Evolutionary conservation across 2,329 filamentous ascomycete species (phyloP).

Genomic region (Graphilbum fragrans): DNA sequence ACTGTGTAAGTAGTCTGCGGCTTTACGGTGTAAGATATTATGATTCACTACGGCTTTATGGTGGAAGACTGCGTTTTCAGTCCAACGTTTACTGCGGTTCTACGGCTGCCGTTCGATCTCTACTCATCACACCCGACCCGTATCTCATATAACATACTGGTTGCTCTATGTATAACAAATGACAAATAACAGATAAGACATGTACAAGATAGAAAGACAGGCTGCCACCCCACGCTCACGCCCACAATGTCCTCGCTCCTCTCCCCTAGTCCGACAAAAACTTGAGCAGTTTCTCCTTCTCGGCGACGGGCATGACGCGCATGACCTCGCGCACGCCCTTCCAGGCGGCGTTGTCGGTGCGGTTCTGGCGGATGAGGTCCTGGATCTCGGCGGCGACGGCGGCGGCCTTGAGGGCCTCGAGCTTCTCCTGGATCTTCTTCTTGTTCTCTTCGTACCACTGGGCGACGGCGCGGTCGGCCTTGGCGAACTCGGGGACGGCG

Average conservation of each 20-base stretch:
- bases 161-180: background rate
- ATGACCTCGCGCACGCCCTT: constrained; percentile 81
- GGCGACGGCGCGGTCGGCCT: constrained; percentile 71
- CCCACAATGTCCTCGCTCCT: background rate
- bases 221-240: no score
- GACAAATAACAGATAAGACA: background rate
- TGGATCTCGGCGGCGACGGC: constrained; percentile 50
- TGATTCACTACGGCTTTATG: no score
- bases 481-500: constrained; percentile 62
- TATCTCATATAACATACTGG: no score
- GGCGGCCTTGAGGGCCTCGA: constrained; percentile 72
- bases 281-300: constrained; percentile 72
- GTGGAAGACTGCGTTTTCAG: no score
- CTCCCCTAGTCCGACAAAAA: constrained; percentile 24
- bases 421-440: constrained; percentile 69
- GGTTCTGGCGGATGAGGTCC: constrained; percentile 56
- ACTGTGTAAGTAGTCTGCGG: no score
- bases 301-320: constrained; percentile 73
- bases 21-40: no score
- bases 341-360: constrained; percentile 61
- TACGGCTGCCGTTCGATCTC: no score
- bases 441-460: constrained; percentile 95
- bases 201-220: no score
- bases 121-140: no score
- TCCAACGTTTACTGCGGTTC: no score